Conservation (phyloP, 225 moss, liverwort and hornwort species). For the Polytrichum commune region DNA sequence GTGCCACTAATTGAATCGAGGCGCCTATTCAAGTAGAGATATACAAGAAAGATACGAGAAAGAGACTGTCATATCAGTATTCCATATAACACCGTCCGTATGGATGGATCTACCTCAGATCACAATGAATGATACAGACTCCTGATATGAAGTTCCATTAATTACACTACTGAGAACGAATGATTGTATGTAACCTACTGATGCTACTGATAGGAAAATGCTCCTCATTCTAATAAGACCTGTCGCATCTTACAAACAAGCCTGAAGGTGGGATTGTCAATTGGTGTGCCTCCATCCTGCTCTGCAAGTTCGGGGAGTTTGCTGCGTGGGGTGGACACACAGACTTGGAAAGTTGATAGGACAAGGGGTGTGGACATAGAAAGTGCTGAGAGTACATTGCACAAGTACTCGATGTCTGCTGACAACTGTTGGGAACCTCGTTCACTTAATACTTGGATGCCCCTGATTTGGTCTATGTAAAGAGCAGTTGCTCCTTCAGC, state of each 20-base stretch:
- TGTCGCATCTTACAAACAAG: conserved; percentile 98
- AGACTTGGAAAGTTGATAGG: conserved; percentile 86
- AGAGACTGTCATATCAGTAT: too few relatives aligned
- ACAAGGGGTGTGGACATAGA: conserved; percentile 82
- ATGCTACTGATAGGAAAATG: too few relatives aligned
- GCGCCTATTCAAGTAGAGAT: too few relatives aligned
- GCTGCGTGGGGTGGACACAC: conserved; percentile 73
- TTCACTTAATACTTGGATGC: conserved; percentile 83
- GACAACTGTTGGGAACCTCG: conserved; percentile 89
- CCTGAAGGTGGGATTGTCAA: conserved; percentile 69
- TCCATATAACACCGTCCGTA: too few relatives aligned
- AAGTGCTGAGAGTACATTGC: conserved; percentile 92
- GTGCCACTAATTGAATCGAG: too few relatives aligned
- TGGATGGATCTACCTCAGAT: too few relatives aligned
- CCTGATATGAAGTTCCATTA: too few relatives aligned
- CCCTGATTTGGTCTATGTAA: conserved; percentile 91
- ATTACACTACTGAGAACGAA: too few relatives aligned
- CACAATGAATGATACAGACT: too few relatives aligned
- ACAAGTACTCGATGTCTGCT: conserved; percentile 91
- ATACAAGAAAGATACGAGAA: too few relatives aligned
- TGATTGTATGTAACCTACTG: too few relatives aligned
- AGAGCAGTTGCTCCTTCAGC: conserved; percentile 92
- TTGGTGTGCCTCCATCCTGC: conserved; percentile 53
- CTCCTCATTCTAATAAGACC: conserved; percentile 54
- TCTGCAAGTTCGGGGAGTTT: conserved; percentile 70